Percentiles rank a stretch among this genome's conserved stretches.
Conservation (phyloP, 2,329 filamentous ascomycete genomes). For the Alternaria consortialis region DNA sequence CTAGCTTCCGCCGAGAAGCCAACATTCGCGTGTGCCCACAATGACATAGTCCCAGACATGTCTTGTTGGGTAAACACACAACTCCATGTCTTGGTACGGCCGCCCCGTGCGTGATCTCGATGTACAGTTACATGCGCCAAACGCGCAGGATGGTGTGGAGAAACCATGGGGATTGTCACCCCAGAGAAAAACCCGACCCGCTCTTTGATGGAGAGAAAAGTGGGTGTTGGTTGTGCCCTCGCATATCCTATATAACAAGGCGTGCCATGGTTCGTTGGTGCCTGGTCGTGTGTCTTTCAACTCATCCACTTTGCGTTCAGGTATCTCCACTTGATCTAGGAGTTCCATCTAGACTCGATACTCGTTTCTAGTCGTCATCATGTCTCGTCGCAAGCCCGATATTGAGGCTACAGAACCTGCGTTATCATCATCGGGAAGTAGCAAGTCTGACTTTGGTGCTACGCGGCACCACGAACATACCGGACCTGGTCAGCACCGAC, state of each 20-base stretch:
- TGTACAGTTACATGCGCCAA: slow-evolving; percentile 41
- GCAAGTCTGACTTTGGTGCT: slow-evolving; percentile 32
- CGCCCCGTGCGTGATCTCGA: slow-evolving; percentile 18
- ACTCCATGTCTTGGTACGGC: slow-evolving; percentile 23
- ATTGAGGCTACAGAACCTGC: slow-evolving; percentile 40
- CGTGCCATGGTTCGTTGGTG: slow-evolving; percentile 5
- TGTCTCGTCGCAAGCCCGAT: slow-evolving; percentile 36
- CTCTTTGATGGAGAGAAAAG: slow-evolving; percentile 19
- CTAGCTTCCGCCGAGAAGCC: slow-evolving; percentile 28
- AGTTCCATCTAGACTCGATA: slow-evolving; percentile 1
- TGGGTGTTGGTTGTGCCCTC: slow-evolving; percentile 8
- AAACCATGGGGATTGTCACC: slow-evolving; percentile 22
- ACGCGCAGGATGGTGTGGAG: slow-evolving; percentile 22
- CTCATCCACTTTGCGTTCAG: slow-evolving; percentile 15
- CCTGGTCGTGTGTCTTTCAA: slow-evolving; percentile 5
- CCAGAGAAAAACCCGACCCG: slow-evolving; percentile 13
- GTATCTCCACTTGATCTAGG: background rate
- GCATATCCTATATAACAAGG: slow-evolving; percentile 24
- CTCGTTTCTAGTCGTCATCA: slow-evolving; percentile 12
- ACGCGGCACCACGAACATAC: slow-evolving; percentile 35
- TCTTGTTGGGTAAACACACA: slow-evolving; percentile 12
- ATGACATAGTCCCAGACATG: slow-evolving; percentile 39
- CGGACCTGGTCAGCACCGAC: slow-evolving; percentile 19
- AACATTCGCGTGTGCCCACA: slow-evolving; percentile 31
- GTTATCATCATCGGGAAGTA: slow-evolving; percentile 33